Evolutionary conservation across 352 stramenopile genomes (phyloP), one percentile per base, ranked within the genome.

Genomic region (Globisporangium viniferum): DNA sequence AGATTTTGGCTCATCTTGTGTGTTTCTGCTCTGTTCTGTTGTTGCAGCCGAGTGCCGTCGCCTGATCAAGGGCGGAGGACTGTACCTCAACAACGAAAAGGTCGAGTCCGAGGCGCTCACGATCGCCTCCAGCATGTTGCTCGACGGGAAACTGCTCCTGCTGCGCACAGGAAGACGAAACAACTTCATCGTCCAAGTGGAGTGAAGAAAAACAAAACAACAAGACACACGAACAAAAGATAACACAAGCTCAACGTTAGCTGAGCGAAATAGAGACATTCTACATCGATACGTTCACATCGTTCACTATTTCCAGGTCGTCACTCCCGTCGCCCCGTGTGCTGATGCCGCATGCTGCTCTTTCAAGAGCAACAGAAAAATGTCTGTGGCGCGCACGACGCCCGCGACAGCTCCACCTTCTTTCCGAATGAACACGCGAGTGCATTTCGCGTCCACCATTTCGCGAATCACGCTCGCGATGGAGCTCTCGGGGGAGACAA

Each of bases 41-140:
- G 3, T 70, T 61, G 27, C 64, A 91, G 97, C 96, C 64, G 97
- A 99, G 73, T 97, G 92, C 46, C 84, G 95, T 62, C 86, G 97
- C 68, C 74, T 99, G 57, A 99, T 99, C 74, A 95, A 98, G 65
- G 95, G 94, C 60, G 97, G 97, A 41, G 97, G 97, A 60, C 82
- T 98, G 61, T 98, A 97, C 77, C 69, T 99, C 36, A 97, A 97
- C 69, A 97, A 98, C 57, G 78, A 91, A 55, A 88, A 89, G 49
- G 73, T 97, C 33, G 73, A 83, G 62, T 79, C 78, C 5, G 86
- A 92, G 15, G 8, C 69, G 33, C 33, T 83, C 24, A 61, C 79
- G 1, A 46, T 78, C 6, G 68, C 79, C n/a, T 29, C 70, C 27
- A 70, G 79, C n/a, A 74, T 83, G 64, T 73, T 94, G 54, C 68